A percentile compares a stretch with the other conserved stretches of the same genome.
Conservation (phyloP, 2,329 filamentous ascomycete species). For the Aureobasidium sp. region DNA sequence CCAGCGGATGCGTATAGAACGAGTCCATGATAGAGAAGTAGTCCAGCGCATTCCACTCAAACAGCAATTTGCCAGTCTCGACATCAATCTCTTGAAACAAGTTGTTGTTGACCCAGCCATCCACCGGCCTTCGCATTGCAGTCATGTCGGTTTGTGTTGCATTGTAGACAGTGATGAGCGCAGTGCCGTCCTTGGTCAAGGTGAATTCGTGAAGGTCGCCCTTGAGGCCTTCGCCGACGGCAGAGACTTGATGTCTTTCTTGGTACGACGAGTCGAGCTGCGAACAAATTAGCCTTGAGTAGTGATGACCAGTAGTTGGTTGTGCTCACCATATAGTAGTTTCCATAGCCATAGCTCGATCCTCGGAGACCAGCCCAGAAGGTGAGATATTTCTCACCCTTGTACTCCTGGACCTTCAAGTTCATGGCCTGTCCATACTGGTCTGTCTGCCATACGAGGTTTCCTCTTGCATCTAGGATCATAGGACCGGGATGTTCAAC, state of each 20-base stretch:
- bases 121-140: slow-evolving; percentile 19
- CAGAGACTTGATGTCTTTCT: slow-evolving; percentile 23
- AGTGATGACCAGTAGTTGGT: slow-evolving; percentile 17
- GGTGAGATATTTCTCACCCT: slow-evolving; percentile 31
- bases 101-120: slow-evolving; percentile 38
- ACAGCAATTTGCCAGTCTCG: slow-evolving; percentile 33
- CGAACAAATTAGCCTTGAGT: slow-evolving; percentile 17
- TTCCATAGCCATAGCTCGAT: slow-evolving; percentile 20
- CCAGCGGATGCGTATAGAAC: slow-evolving; percentile 25
- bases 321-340: slow-evolving; percentile 19
- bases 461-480: slow-evolving; percentile 29
- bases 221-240: slow-evolving; percentile 28
- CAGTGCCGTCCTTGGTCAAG: slow-evolving; percentile 32
- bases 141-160: slow-evolving; percentile 24
- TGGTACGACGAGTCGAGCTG: slow-evolving; percentile 25
- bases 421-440: slow-evolving; percentile 27
- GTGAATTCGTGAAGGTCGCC: slow-evolving; percentile 40
- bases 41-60: slow-evolving; percentile 35
- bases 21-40: slow-evolving; percentile 28
- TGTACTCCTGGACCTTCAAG: slow-evolving; percentile 29
- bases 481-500: slow-evolving; percentile 27
- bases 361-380: slow-evolving; percentile 32
- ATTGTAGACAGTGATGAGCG: slow-evolving; percentile 40
- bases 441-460: slow-evolving; percentile 29
- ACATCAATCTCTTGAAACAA: slow-evolving; percentile 40